Conservation (phyloP, 805 yeast species). For the Schwanniomyces polymorphus region DNA sequence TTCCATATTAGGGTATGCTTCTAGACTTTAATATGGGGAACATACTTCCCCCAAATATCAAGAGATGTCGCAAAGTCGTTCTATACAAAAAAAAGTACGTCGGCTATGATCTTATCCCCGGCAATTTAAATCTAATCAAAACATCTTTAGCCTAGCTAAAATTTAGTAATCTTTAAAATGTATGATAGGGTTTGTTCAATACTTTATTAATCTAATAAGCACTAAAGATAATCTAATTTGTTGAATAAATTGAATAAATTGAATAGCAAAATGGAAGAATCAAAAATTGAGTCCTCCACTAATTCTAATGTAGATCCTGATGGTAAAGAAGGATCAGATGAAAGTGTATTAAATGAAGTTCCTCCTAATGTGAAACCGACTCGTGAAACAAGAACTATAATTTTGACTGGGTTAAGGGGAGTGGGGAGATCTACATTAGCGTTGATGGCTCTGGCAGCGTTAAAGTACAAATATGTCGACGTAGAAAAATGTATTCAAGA, state of each 20-base stretch:
- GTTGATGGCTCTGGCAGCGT: slow-evolving; percentile 15
- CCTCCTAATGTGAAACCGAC: neutral
- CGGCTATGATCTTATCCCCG: neutral
- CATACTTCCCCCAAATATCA: neutral
- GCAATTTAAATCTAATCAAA: neutral
- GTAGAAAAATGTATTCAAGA: slow-evolving; percentile 12
- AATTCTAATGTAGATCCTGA: neutral
- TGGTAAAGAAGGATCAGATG: neutral
- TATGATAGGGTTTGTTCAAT: neutral
- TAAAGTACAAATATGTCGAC: slow-evolving; percentile 12
- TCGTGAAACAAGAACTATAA: neutral
- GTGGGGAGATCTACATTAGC: slow-evolving; percentile 18
- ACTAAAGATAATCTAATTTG: neutral
- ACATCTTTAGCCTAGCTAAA: neutral
- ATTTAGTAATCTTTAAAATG: neutral
- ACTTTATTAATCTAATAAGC: neutral
- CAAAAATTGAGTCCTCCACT: neutral
- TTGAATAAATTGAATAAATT: neutral
- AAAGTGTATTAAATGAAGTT: neutral
- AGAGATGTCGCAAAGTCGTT: neutral
- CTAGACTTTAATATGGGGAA: neutral
- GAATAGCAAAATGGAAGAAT: neutral
- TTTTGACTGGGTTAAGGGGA: slow-evolving; percentile 16
- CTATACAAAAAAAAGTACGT: neutral
- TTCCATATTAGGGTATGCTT: neutral